Evolutionary conservation across 2,329 filamentous ascomycete genomes (phyloP).

Genomic region (Sphaerulina populicola): DNA sequence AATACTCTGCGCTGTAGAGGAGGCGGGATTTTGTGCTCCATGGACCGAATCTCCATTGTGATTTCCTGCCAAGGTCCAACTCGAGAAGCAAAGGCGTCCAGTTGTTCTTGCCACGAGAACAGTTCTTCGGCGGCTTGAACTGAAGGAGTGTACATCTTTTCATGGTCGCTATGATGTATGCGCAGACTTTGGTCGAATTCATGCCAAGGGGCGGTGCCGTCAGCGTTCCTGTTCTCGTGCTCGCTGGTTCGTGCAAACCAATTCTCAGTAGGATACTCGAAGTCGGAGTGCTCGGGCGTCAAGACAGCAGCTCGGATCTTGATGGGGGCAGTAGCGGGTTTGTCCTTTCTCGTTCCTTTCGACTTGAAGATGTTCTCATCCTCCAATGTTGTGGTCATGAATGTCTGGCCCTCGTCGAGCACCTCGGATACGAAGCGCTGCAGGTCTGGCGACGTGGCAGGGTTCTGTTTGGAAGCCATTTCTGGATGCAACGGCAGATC

Average conservation of each 20-base stretch:
- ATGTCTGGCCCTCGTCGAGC: slow-evolving; percentile 51
- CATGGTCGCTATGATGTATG: slow-evolving; percentile 49
- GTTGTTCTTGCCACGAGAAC: slow-evolving; percentile 2
- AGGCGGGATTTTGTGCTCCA: slow-evolving; percentile 56
- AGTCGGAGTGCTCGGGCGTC: background rate
- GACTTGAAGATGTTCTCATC: slow-evolving; percentile 40
- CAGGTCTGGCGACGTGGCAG: slow-evolving; percentile 36
- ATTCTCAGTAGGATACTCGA: slow-evolving; percentile 39
- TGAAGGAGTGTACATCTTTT: slow-evolving; percentile 52
- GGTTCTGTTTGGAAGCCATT: slow-evolving; percentile 25
- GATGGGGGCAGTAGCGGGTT: slow-evolving; percentile 46
- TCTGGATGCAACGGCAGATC: slow-evolving; percentile 32
- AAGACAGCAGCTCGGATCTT: slow-evolving; percentile 42
- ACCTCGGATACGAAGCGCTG: slow-evolving; percentile 46
- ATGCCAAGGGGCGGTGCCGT: slow-evolving; percentile 52
- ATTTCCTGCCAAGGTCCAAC: slow-evolving; percentile 29
- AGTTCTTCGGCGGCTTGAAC: slow-evolving; percentile 42
- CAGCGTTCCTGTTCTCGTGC: slow-evolving; percentile 47
- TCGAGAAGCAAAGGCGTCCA: background rate
- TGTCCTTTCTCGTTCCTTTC: slow-evolving; percentile 44
- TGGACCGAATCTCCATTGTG: slow-evolving; percentile 49
- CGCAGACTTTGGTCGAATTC: slow-evolving; percentile 57
- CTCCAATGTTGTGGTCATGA: slow-evolving; percentile 47
- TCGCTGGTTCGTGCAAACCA: slow-evolving; percentile 59
- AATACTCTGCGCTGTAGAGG: slow-evolving; percentile 56